Conservation (phyloP, 805 yeast species). For the Metschnikowia colocasiae region DNA sequence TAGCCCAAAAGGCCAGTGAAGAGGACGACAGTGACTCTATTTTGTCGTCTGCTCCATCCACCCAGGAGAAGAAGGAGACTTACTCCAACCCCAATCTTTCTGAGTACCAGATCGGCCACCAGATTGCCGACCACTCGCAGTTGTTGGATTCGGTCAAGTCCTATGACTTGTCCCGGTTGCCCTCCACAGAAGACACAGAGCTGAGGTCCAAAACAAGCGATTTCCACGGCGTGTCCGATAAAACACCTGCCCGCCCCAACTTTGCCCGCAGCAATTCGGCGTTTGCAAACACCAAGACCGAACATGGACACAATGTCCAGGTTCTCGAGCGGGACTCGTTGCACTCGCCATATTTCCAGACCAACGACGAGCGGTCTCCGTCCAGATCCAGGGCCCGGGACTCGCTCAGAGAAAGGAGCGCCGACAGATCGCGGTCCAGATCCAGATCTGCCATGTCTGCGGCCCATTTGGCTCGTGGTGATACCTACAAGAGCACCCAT, state of each 20-base stretch:
- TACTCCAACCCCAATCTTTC: slow-evolving; percentile 44
- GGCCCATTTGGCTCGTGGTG: slow-evolving; percentile 77
- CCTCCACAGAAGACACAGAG: slow-evolving; percentile 17
- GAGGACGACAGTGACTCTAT: slow-evolving; percentile 4
- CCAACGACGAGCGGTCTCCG: slow-evolving; percentile 15
- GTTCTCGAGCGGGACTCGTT: slow-evolving; percentile 17
- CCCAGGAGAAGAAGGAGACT: slow-evolving; percentile 10
- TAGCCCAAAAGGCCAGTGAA: neutral
- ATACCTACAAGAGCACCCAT: slow-evolving; percentile 62
- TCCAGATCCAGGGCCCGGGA: slow-evolving; percentile 32
- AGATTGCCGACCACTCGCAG: slow-evolving; percentile 35
- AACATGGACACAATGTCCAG: slow-evolving; percentile 11
- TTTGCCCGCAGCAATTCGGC: slow-evolving; percentile 13
- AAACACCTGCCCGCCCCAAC: slow-evolving; percentile 8
- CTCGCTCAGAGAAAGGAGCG: slow-evolving; percentile 10
- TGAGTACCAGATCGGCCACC: slow-evolving; percentile 41
- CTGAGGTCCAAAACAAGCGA: slow-evolving; percentile 15
- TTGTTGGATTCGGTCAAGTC: slow-evolving; percentile 35
- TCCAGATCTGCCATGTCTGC: slow-evolving; percentile 20
- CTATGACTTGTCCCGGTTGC: slow-evolving; percentile 29
- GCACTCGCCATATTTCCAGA: slow-evolving; percentile 19
- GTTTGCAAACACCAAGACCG: slow-evolving; percentile 9
- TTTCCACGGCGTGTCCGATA: slow-evolving; percentile 8
- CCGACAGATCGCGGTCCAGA: slow-evolving; percentile 23
- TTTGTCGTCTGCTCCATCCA: slow-evolving; percentile 5